These are phyloP conservation scores for Boletus sp. DNA, from an alignment of 768 basidiomycete species.

Conservation along the genomic window DNA sequence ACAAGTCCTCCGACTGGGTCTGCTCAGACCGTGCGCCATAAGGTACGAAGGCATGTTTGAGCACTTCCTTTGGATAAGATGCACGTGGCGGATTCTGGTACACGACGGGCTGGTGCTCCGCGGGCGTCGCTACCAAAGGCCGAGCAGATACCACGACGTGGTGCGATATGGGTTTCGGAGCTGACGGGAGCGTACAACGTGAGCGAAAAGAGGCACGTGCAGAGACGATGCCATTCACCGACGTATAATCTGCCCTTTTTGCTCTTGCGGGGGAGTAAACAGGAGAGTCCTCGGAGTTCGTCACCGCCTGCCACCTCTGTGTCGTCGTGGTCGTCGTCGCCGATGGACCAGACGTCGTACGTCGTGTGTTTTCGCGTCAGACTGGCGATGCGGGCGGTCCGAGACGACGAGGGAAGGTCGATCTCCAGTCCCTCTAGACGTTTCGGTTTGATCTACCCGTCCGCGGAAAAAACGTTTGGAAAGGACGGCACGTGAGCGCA, in stretches of 20 bases:
- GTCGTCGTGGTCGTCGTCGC: constrained; percentile 39
- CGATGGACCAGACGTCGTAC: constrained; percentile 69
- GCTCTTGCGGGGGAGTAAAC: constrained; percentile 61
- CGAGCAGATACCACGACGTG: constrained; percentile 59
- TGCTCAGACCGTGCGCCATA: constrained; percentile 45
- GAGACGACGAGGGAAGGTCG: constrained; percentile 40
- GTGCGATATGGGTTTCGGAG: constrained; percentile 56
- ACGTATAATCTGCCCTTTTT: constrained; percentile 59
- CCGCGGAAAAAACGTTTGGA: background rate
- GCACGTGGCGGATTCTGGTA: constrained; percentile 55
- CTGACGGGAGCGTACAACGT: constrained; percentile 32
- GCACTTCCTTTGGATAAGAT: constrained; percentile 55
- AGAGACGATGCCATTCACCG: constrained; percentile 37
- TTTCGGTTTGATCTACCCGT: constrained; percentile 59
- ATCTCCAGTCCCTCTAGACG: constrained; percentile 54
- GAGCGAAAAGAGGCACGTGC: constrained; percentile 31
- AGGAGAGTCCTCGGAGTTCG: constrained; percentile 59
- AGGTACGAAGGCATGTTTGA: constrained; percentile 65
- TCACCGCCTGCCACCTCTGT: constrained; percentile 48
- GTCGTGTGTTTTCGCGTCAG: constrained; percentile 52
- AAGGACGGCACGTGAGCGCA: background rate
- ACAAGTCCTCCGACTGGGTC: constrained; percentile 1
- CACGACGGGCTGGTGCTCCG: constrained; percentile 15
- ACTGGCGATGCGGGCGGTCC: constrained; percentile 44
- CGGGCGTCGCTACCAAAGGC: constrained; percentile 31